A percentile compares a stretch with the other conserved stretches of the same genome.
Conservation (phyloP, 2,329 filamentous ascomycete genomes). For the Cercospora beticola region DNA sequence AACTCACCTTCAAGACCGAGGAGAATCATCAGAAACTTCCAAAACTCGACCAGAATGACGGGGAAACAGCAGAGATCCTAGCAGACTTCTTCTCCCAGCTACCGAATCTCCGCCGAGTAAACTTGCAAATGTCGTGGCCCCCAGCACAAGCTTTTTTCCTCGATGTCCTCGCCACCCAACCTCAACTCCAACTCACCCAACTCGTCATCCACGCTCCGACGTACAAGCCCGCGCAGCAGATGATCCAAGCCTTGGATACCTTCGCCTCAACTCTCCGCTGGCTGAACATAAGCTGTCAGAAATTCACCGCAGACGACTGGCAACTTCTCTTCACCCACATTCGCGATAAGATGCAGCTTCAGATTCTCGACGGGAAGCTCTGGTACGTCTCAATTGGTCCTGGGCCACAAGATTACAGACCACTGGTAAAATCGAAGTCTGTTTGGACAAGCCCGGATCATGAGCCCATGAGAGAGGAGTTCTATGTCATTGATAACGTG, state of each 20-base stretch:
- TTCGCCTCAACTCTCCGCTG: not conserved
- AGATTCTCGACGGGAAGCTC: not conserved
- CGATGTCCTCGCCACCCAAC: not conserved
- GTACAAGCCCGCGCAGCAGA: not conserved
- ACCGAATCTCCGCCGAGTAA: not conserved
- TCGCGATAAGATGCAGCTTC: not conserved
- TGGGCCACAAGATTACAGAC: not conserved
- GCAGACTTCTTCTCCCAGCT: not conserved
- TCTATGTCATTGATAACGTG: not conserved
- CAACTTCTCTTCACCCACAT: not conserved
- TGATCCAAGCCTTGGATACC: not conserved
- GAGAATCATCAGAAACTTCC: not conserved
- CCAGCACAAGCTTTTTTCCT: not conserved
- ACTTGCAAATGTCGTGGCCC: not conserved
- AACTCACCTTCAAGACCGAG: not conserved
- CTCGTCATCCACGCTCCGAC: not conserved
- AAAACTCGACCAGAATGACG: not conserved
- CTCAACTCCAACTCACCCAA: not conserved
- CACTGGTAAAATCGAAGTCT: not conserved
- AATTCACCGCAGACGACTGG: not conserved
- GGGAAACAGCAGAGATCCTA: not conserved
- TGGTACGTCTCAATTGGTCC: not conserved
- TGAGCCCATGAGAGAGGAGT: not conserved
- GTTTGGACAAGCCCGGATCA: not conserved
- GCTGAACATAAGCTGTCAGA: not conserved